Base-by-base conservation (phyloP, 176 grass and related monocot genomes). In the Areca catechu region DNA sequence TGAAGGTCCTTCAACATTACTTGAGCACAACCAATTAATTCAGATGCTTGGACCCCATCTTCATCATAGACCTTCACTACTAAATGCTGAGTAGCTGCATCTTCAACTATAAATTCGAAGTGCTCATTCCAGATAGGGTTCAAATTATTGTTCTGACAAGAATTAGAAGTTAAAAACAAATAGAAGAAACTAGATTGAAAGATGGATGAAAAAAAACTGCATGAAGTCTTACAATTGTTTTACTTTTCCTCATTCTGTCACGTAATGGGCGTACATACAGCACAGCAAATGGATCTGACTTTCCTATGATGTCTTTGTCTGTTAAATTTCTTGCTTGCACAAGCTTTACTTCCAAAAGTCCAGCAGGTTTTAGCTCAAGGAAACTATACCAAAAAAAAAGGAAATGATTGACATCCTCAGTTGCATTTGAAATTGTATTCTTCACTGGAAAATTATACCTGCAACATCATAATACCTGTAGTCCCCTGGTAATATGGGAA, bases 101-200 rank as follows among this genome's bases (percentile, higher is more conserved):
- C 92, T 72, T 97, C 92, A 14, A 97, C 92, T 74, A 82, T 70
- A 68, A 97, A 88, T 80, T 97, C 92, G 1, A 84, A 97, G 64
- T 86, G 87, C 61, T 97, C 86, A 58, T 97, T 97, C 92, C 92
- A 97, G 54, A 97, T 91, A 18, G 92, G 92, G 47, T 97, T 91
- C 69, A 97, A 75, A 80, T 97, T 87, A 80, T 97, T 97, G 51
- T 91, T 91, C 92, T 91, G 79, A 49, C 73, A 43, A 49, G 65
- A 50, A 66, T 69, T 51, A 65, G 74, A 75, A 20, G 30, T 80
- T 57, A 87, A 58, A 61, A 80, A 20, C 66, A n/a, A 29, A 54
- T 57, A 62, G 25, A 59, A 50, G 28, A 58, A 19, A 62, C 25
- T 51, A 65, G 16, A 22, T 48, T 22, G 58, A 58, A 48, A 63